A percentile compares a stretch with the other conserved stretches of the same genome.
phyloP scores from a whole-genome alignment of 768 basidiomycete species.

The Pisolithus tinctorius region DNA sequence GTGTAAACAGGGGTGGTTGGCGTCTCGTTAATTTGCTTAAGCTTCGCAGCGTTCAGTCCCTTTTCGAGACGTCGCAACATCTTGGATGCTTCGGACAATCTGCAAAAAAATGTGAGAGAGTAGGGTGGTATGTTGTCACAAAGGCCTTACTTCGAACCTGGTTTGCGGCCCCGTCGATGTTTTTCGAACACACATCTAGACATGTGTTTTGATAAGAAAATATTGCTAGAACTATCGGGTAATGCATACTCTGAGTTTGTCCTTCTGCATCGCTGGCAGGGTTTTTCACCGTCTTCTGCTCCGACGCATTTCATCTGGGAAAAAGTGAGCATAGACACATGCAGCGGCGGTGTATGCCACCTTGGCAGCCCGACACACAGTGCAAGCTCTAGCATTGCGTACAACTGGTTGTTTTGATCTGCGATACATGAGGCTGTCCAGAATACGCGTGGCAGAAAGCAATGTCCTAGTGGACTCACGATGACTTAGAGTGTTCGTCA shows the following conservation, averaged over 20 bases:
- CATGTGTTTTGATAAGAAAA: constrained; percentile 6
- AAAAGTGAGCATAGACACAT: constrained; percentile 12
- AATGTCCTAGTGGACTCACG: constrained; percentile 11
- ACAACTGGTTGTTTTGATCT: constrained; percentile 40
- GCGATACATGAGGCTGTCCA: not conserved
- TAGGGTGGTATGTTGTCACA: not conserved
- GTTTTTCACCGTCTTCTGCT: constrained; percentile 75
- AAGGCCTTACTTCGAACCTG: constrained; percentile 71
- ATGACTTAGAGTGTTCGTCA: constrained; percentile 25
- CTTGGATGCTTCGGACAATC: constrained; percentile 83
- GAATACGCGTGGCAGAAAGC: constrained; percentile 8
- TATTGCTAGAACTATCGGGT: constrained; percentile 9
- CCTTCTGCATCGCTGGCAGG: constrained; percentile 80
- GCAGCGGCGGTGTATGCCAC: constrained; percentile 29
- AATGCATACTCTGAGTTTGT: constrained; percentile 63
- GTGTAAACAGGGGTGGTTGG: constrained; percentile 28
- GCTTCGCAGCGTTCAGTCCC: constrained; percentile 68
- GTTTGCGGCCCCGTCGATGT: constrained; percentile 82
- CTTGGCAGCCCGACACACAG: constrained; percentile 81
- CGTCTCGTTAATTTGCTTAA: constrained; percentile 47
- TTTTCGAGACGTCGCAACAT: constrained; percentile 85
- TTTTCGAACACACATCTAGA: constrained; percentile 80
- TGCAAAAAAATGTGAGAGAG: constrained; percentile 23
- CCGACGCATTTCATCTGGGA: constrained; percentile 86
- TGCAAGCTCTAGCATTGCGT: constrained; percentile 62